Percentiles rank a stretch among this genome's conserved stretches.
Conservation (phyloP, 176 grass and related monocot species). For the Poa pratensis region DNA sequence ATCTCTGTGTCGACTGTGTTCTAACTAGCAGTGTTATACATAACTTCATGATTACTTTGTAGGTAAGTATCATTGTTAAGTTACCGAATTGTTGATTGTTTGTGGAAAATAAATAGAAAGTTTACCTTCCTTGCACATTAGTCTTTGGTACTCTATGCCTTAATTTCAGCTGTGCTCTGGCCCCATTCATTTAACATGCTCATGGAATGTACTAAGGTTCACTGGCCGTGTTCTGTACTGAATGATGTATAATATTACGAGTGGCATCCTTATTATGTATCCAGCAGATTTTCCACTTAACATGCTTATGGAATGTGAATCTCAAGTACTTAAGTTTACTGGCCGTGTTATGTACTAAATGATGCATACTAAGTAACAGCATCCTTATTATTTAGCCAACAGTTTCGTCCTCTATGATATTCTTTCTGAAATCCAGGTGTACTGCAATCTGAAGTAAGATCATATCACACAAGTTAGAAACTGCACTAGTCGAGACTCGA, state of each 20-base stretch:
- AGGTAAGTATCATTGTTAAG: conserved; percentile 4
- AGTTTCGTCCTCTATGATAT: conserved; percentile 10
- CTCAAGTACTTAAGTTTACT: conserved; percentile 10
- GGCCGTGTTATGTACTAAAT: not conserved
- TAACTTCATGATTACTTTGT: not conserved
- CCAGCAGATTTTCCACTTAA: not conserved
- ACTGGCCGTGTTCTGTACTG: not conserved
- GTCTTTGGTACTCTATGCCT: conserved; percentile 15
- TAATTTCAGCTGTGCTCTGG: not conserved
- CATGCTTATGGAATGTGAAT: conserved; percentile 3
- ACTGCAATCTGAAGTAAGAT: conserved; percentile 16
- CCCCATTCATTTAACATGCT: conserved; percentile 15
- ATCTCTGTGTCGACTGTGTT: conserved; percentile 10
- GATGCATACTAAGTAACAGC: not conserved
- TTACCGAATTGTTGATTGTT: conserved; percentile 5
- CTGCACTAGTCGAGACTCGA: conserved; percentile 1
- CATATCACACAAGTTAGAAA: conserved; percentile 1
- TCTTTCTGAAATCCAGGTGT: conserved; percentile 33
- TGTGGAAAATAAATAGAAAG: not conserved
- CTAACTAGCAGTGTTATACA: not conserved
- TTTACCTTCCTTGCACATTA: conserved; percentile 7
- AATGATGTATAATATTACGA: not conserved
- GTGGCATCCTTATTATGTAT: not conserved
- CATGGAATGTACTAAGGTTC: conserved; percentile 5
- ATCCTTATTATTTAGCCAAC: not conserved